Percentiles rank a stretch among this genome's conserved stretches.
phyloP scores from a whole-genome alignment of 768 basidiomycete genomes.

The Psilocybe cubensis region DNA sequence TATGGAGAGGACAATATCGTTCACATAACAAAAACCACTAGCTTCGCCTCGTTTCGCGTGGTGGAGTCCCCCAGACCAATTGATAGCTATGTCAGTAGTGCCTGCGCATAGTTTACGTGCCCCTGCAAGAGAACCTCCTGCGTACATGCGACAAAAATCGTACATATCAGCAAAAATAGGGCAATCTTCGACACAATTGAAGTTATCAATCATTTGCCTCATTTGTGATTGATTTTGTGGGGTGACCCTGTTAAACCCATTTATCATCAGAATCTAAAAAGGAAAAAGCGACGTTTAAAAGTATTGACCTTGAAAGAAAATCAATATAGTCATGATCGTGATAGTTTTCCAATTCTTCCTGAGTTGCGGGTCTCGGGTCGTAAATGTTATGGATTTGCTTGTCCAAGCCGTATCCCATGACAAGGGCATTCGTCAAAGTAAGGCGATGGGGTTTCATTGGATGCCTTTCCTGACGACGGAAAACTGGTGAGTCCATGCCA shows the following conservation, averaged over 20 bases:
- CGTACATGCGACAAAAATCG: slow-evolving; percentile 92
- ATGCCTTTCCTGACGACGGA: slow-evolving; percentile 80
- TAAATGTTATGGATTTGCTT: slow-evolving; percentile 94
- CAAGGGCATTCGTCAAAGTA: slow-evolving; percentile 94
- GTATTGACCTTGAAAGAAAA: slow-evolving; percentile 81
- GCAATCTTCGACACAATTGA: slow-evolving; percentile 97
- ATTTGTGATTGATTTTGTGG: slow-evolving; percentile 72
- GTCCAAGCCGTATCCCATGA: slow-evolving; percentile 95
- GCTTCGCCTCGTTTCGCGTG: slow-evolving; percentile 98
- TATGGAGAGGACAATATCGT: slow-evolving; percentile 95
- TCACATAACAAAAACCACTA: slow-evolving; percentile 98
- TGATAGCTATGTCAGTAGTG: slow-evolving; percentile 94
- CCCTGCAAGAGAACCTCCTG: slow-evolving; percentile 90
- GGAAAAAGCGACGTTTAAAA: not conserved
- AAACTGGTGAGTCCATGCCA: not conserved
- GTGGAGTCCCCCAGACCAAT: slow-evolving; percentile 98
- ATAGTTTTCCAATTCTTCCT: slow-evolving; percentile 87
- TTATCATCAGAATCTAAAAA: not conserved
- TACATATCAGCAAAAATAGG: slow-evolving; percentile 96
- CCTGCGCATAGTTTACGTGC: slow-evolving; percentile 87
- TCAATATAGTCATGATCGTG: slow-evolving; percentile 97
- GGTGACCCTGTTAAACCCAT: slow-evolving; percentile 63
- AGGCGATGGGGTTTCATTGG: slow-evolving; percentile 98
- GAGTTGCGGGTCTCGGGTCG: slow-evolving; percentile 86
- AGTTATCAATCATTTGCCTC: slow-evolving; percentile 78